Conservation (phyloP, 1,139 yeast species). For the Debaryomycetaceae sp. region DNA sequence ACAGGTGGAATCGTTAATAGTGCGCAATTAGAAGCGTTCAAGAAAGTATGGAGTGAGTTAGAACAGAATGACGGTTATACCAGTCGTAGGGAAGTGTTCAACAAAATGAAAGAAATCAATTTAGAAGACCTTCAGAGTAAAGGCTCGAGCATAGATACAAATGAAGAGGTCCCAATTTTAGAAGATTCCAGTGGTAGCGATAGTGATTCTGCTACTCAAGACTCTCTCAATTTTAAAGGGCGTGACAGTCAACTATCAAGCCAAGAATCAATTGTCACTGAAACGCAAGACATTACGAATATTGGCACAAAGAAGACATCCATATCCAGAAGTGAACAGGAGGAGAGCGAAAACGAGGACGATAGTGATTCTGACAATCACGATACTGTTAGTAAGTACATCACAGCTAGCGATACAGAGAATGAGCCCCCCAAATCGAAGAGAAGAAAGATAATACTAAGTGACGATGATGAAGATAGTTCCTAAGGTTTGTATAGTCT, state of each 20-base stretch:
- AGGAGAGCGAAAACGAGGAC: slow-evolving; percentile 1
- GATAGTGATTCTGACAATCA: slow-evolving; percentile 5
- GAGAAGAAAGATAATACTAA: slow-evolving; percentile 15
- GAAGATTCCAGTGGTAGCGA: neutral
- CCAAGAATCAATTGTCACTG: neutral
- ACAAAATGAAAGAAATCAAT: neutral
- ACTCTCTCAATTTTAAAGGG: neutral
- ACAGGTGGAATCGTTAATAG: slow-evolving; percentile 43
- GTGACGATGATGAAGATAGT: slow-evolving; percentile 26
- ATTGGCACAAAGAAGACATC: neutral
- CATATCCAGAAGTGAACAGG: neutral
- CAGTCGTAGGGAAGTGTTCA: neutral
- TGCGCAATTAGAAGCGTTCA: slow-evolving; percentile 35
- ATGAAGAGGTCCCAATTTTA: neutral
- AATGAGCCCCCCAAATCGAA: slow-evolving; percentile 4
- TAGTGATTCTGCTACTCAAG: neutral
- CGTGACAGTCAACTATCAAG: neutral
- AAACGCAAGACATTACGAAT: neutral
- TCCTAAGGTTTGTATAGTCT: neutral
- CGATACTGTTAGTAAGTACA: slow-evolving; percentile 7
- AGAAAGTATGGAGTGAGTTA: slow-evolving; percentile 34
- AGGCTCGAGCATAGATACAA: neutral
- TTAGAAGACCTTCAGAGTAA: neutral
- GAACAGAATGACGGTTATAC: slow-evolving; percentile 13
- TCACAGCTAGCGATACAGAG: neutral